Percentiles rank a stretch among this genome's conserved stretches.
phyloP scores from a whole-genome alignment of 495 filamentous ascomycete genomes.

The Saxophila tyrrhenica region DNA sequence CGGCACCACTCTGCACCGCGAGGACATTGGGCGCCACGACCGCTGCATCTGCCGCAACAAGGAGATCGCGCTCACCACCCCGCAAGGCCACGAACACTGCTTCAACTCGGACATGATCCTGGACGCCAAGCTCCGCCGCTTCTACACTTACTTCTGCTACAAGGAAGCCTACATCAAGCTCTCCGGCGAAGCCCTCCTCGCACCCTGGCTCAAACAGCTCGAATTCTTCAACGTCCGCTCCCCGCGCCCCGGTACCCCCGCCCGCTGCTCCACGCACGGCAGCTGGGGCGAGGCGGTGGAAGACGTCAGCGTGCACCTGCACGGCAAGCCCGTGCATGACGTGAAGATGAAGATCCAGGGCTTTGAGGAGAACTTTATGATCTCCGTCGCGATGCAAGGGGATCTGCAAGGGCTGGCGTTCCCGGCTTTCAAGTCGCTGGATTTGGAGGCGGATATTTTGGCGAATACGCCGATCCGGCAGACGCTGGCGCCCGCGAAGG shows the following conservation, averaged over 20 bases:
- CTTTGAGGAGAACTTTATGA: constrained; percentile 50
- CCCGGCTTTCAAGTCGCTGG: constrained; percentile 19
- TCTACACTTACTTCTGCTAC: constrained; percentile 81
- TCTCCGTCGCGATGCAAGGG: constrained; percentile 42
- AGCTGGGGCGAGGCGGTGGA: constrained; percentile 42
- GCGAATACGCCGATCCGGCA: constrained; percentile 1
- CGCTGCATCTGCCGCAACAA: constrained; percentile 24
- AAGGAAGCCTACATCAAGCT: constrained; percentile 92
- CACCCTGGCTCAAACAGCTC: constrained; percentile 60
- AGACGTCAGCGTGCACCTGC: constrained; percentile 42
- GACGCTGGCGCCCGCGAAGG: not conserved
- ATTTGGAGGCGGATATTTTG: constrained; percentile 25
- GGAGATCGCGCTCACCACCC: constrained; percentile 22
- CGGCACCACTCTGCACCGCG: constrained; percentile 23
- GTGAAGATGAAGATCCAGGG: constrained; percentile 50
- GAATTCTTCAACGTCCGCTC: constrained; percentile 55
- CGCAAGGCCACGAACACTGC: constrained; percentile 20
- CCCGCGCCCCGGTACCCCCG: constrained; percentile 34
- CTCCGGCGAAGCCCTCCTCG: constrained; percentile 77
- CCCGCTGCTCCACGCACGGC: constrained; percentile 25
- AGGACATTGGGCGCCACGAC: constrained; percentile 26
- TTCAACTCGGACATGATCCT: constrained; percentile 34
- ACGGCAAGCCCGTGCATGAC: constrained; percentile 38
- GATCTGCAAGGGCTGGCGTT: constrained; percentile 17
- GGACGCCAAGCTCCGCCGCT: constrained; percentile 54